Base-by-base conservation (phyloP, 192 early-diverging fungal species). In the Phycomyces nitens region DNA sequence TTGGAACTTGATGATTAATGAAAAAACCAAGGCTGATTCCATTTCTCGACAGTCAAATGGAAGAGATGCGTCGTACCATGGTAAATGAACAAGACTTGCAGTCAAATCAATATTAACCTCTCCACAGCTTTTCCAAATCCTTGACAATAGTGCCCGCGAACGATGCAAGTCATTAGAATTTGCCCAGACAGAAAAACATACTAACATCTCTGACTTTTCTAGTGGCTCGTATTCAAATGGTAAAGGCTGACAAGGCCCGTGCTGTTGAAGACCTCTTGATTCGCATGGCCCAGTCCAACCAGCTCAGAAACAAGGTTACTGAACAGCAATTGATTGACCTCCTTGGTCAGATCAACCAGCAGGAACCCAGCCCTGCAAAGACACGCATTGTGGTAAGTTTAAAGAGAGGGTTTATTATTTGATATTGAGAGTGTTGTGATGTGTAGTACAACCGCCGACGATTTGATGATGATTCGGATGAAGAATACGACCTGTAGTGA, bases 141-240 rank as follows among this genome's bases (percentile, higher is more conserved):
- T 98, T 24, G 86, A 89, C 44, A 84, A 85, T 58, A 82, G 86
- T 26, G 94, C 93, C 16, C 83, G 92, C 47, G 88, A 93, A 61
- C 84, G 96, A 64, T 77, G 88, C 90, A 80, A 70, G 80, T 77
- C 26, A 22, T 7, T 56, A 26, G n/a, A n/a, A n/a, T n/a, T n/a
- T n/a, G n/a, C n/a, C n/a, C 0, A 26, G 18, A 56, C 14, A 20
- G 7, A 4, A n/a, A n/a, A n/a, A n/a, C n/a, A n/a, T n/a, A n/a
- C n/a, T n/a, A n/a, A n/a, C n/a, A n/a, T n/a, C n/a, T n/a, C n/a
- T n/a, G n/a, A n/a, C n/a, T n/a, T n/a, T n/a, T n/a, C n/a, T 66
- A 90, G 90, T 96, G 73, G 85, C 87, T n/a, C 85, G 92, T 20
- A 96, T 96, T 58, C 84, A 87, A 14, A 90, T 98, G 62, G 95